A percentile compares a stretch with the other conserved stretches of the same genome.
These are phyloP conservation scores for Xylariaceae sp. DNA, from an alignment of 2,329 filamentous ascomycete genomes.

Conservation along the genomic window DNA sequence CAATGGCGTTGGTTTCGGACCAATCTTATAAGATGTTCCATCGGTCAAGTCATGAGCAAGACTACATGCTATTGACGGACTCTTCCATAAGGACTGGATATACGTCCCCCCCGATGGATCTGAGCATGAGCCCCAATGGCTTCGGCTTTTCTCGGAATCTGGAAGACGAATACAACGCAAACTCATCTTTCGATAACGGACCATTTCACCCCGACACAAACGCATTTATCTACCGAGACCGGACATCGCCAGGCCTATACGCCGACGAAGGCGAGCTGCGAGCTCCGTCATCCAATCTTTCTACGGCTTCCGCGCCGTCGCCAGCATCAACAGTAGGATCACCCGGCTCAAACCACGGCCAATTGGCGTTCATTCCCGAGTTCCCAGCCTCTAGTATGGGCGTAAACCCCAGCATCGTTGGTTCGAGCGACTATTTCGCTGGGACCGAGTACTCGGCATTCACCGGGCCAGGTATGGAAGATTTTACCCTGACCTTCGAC, in stretches of 20 bases:
- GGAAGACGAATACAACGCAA: constrained; percentile 39
- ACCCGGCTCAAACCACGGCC: constrained; percentile 58
- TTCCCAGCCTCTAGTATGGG: constrained; percentile 54
- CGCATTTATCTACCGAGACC: constrained; percentile 44
- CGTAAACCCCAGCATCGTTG: constrained; percentile 61
- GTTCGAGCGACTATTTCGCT: constrained; percentile 49
- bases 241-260: constrained; percentile 47
- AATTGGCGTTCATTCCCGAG: constrained; percentile 54
- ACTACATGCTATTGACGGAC: constrained; percentile 35
- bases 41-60: constrained; percentile 28
- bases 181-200: constrained; percentile 44
- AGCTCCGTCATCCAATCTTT: constrained; percentile 55
- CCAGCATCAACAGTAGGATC: constrained; percentile 65
- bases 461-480: constrained; percentile 47
- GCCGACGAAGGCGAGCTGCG: constrained; percentile 49
- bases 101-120: constrained; percentile 39
- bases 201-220: constrained; percentile 45
- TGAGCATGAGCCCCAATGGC: constrained; percentile 46
- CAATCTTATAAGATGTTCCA: constrained; percentile 34
- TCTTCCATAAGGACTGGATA: constrained; percentile 27
- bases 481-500: constrained; percentile 47
- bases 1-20: constrained; percentile 31
- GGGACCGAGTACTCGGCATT: constrained; percentile 52
- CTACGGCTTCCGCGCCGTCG: constrained; percentile 57
- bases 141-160: constrained; percentile 40